Evolutionary conservation across 371 early-diverging fungal species (phyloP).

Genomic region (Chytridiales sp.): DNA sequence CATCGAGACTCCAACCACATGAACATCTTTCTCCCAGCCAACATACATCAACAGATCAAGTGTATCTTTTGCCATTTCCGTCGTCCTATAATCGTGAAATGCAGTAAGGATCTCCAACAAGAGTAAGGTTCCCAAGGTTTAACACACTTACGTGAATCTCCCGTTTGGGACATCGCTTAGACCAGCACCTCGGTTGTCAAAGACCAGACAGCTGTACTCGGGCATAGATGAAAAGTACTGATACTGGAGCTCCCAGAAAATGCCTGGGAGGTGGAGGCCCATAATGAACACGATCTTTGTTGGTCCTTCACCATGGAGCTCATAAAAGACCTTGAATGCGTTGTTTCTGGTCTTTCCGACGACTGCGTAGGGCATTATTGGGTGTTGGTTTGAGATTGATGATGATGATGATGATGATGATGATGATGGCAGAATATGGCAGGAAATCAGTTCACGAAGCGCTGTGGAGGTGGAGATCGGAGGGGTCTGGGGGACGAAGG

Average conservation of each 20-base stretch:
- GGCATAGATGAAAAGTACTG: conserved; percentile 23
- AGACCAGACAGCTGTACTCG: conserved; percentile 23
- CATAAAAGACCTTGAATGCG: conserved; percentile 22
- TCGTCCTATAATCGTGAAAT: conserved; percentile 19
- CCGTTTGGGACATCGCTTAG: conserved; percentile 18
- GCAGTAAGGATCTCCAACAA: not conserved
- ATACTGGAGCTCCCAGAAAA: conserved; percentile 25
- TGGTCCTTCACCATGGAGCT: conserved; percentile 21
- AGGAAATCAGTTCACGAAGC: too few relatives aligned
- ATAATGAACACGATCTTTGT: conserved; percentile 27
- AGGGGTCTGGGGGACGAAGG: too few relatives aligned
- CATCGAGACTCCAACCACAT: conserved; percentile 28
- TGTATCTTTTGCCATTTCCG: conserved; percentile 31
- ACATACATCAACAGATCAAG: conserved; percentile 16
- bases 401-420: too few relatives aligned
- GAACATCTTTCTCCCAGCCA: conserved; percentile 26
- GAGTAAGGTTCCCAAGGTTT: too few relatives aligned
- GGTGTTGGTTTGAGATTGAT: too few relatives aligned
- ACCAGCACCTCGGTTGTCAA: conserved; percentile 37
- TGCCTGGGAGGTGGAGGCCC: conserved; percentile 16
- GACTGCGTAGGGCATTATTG: too few relatives aligned
- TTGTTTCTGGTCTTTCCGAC: conserved; percentile 6
- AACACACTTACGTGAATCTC: conserved; percentile 16
- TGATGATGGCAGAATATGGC: too few relatives aligned
- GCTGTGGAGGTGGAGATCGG: too few relatives aligned